Evolutionary conservation across 306 rosid species (phyloP), one percentile per base, ranked within the genome.

Genomic region (Trifolium fragiferum): DNA sequence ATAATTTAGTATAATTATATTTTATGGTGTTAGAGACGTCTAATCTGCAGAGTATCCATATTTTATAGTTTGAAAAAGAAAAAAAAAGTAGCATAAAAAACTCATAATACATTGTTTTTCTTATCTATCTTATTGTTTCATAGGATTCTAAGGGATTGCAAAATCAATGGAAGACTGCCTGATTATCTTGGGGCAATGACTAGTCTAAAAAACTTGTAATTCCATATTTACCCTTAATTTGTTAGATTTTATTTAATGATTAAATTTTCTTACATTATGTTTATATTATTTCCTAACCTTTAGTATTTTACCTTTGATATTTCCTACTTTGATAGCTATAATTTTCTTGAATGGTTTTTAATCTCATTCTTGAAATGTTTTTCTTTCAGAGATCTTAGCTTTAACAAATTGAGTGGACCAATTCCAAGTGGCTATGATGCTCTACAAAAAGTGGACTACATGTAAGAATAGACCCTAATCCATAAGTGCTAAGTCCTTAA

Each of bases 201-300:
- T 14, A 54, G 4, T 57, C 63, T 73, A 32, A 5, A 7, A 57
- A 63, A 41, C 47, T n/a, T 79, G 83, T 79, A 79, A 73, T 21
- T 73, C 1, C 68, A 10, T 33, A 23, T 3, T 64, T 85, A n/a
- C 23, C 10, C 32, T 0, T 13, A 14, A 47, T 53, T 65, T 49
- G 47, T 67, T 90, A 35, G 16, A 67, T 61, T 86, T 85, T 76
- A 27, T 72, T 87, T 63, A 0, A 51, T 35, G 68, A 5, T 32
- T 57, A 20, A n/a, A n/a, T 21, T 38, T 15, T 32, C 47, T 69
- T 30, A 18, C 30, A 16, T 49, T 43, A 43, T 46, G 49, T 43
- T 43, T 1, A 18, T 18, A 54, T 19, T 54, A 20, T 58, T 21
- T 25, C 12, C 3, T 41, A 43, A 13, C 10, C 9, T 67, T 46